Conservation (phyloP, 2,329 filamentous ascomycete genomes). For the Hypoxylon sp. region DNA sequence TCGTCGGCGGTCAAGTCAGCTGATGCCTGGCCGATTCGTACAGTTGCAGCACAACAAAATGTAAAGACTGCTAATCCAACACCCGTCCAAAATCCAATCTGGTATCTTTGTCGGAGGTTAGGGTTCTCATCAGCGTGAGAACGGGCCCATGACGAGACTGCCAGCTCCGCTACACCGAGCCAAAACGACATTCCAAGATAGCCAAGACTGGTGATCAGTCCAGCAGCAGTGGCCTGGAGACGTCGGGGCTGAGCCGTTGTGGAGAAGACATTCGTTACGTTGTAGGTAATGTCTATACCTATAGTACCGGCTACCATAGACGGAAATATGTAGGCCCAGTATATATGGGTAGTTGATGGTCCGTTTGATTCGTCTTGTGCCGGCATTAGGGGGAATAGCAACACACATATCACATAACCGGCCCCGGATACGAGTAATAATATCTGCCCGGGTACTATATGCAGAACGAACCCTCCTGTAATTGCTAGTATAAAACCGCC, state of each 20-base stretch:
- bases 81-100: slow-evolving; percentile 54
- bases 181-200: slow-evolving; percentile 81
- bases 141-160: slow-evolving; percentile 64
- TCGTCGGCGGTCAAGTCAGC: slow-evolving; percentile 55
- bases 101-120: slow-evolving; percentile 50
- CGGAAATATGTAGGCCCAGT: slow-evolving; percentile 83
- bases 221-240: slow-evolving; percentile 80
- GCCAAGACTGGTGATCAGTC: slow-evolving; percentile 77
- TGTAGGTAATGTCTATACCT: slow-evolving; percentile 82
- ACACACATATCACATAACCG: slow-evolving; percentile 70
- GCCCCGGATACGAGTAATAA: slow-evolving; percentile 74
- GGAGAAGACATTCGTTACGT: slow-evolving; percentile 82
- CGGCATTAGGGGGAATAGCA: slow-evolving; percentile 77
- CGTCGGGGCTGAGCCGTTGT: slow-evolving; percentile 77
- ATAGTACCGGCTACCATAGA: slow-evolving; percentile 78
- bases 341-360: slow-evolving; percentile 61
- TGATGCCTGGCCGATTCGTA: slow-evolving; percentile 52
- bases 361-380: slow-evolving; percentile 61
- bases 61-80: slow-evolving; percentile 50
- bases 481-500: slow-evolving; percentile 77
- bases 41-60: slow-evolving; percentile 48
- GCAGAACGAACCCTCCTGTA: slow-evolving; percentile 76
- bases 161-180: slow-evolving; percentile 79
- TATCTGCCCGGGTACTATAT: slow-evolving; percentile 73
- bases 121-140: slow-evolving; percentile 35